Percentiles rank a stretch among this genome's conserved stretches.
These are phyloP conservation scores for Suillus weaverae DNA, from an alignment of 768 basidiomycete species.

Conservation along the genomic window DNA sequence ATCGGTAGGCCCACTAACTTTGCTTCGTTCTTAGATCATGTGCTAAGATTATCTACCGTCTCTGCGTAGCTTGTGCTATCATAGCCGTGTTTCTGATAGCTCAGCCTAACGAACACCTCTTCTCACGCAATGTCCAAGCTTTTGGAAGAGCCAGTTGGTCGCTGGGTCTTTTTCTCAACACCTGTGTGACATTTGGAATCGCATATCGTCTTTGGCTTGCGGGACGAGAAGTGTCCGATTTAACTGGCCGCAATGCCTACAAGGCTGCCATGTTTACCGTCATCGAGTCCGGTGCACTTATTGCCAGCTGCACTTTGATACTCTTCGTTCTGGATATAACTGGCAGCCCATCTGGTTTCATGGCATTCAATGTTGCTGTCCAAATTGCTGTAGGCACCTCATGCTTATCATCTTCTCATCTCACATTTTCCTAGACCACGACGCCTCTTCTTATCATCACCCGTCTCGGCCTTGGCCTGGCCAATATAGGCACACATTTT, in stretches of 20 bases:
- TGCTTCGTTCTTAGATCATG: neutral
- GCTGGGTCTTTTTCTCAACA: conserved; percentile 17
- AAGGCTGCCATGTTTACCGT: conserved; percentile 17
- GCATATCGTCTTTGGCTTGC: conserved; percentile 16
- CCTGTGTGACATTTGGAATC: conserved; percentile 15
- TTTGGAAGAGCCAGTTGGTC: conserved; percentile 13
- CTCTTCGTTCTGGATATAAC: conserved; percentile 12
- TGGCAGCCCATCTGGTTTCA: conserved; percentile 8
- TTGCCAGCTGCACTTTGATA: conserved; percentile 16
- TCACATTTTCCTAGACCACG: conserved; percentile 11
- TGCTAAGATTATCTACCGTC: neutral
- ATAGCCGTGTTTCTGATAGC: conserved; percentile 1
- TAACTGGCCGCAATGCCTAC: conserved; percentile 9
- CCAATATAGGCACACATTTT: conserved; percentile 3
- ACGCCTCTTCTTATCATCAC: conserved; percentile 20
- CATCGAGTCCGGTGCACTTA: conserved; percentile 21
- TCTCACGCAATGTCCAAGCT: conserved; percentile 6
- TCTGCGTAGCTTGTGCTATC: conserved; percentile 6
- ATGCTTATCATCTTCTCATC: conserved; percentile 1
- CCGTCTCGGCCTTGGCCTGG: conserved; percentile 18
- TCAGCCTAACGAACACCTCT: neutral
- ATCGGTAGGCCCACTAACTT: neutral
- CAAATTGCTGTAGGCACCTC: conserved; percentile 16
- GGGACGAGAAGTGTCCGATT: neutral
- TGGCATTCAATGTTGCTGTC: conserved; percentile 11